A percentile compares a stretch with the other conserved stretches of the same genome.
phyloP scores from a whole-genome alignment of 169 alveolate species.

The Cryptosporidium parvum region DNA sequence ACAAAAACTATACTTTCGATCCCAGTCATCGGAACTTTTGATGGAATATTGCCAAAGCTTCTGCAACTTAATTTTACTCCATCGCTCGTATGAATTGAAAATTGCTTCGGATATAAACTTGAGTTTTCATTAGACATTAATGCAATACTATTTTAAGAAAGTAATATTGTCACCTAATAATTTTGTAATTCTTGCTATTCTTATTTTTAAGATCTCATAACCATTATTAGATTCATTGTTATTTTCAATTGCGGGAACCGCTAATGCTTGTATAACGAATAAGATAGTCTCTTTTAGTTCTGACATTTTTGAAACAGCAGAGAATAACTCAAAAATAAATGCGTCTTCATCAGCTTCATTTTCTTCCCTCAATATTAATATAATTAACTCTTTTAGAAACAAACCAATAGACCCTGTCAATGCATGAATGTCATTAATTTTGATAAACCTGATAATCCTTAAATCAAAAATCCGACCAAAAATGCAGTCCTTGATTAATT shows the following conservation, averaged over 20 bases:
- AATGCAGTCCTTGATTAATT: slow-evolving; percentile 49
- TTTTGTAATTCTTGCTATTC: not conserved
- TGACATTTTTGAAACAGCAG: slow-evolving; percentile 6
- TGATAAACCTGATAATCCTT: slow-evolving; percentile 25
- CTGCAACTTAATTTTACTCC: slow-evolving; percentile 59
- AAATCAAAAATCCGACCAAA: slow-evolving; percentile 34
- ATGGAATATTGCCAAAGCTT: slow-evolving; percentile 43
- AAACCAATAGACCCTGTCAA: slow-evolving; percentile 16
- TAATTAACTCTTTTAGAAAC: slow-evolving; percentile 36
- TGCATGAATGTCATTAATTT: slow-evolving; percentile 19
- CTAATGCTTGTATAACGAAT: not conserved
- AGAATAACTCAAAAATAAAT: not conserved
- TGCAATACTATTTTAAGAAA: not conserved
- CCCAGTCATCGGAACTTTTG: not conserved
- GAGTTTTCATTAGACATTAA: slow-evolving; percentile 1
- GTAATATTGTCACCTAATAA: not conserved
- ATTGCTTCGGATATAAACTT: slow-evolving; percentile 37
- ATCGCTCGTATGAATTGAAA: slow-evolving; percentile 33
- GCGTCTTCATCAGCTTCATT: not conserved
- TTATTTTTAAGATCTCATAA: slow-evolving; percentile 12
- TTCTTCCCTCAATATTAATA: not conserved
- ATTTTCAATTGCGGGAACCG: slow-evolving; percentile 51
- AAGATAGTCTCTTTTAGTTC: slow-evolving; percentile 34
- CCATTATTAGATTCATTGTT: not conserved
- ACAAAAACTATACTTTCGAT: slow-evolving; percentile 50